These are phyloP conservation scores for Kokia cookei DNA, from an alignment of 441 rosid species.

Conservation along the genomic window DNA sequence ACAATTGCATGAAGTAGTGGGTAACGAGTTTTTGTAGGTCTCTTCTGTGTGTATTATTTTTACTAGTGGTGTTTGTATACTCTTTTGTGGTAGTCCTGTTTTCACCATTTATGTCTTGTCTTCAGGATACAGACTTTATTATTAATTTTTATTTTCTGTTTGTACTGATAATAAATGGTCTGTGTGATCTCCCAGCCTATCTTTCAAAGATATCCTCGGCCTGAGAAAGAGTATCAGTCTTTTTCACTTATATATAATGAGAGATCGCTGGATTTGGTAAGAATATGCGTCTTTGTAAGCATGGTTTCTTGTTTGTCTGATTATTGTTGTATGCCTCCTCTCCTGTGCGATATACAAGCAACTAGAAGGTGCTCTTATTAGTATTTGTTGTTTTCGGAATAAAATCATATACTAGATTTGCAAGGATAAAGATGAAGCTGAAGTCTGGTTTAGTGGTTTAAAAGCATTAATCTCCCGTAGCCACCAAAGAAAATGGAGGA, in stretches of 20 bases:
- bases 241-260: slow-evolving; percentile 87
- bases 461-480: slow-evolving; percentile 81
- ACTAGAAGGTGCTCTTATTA: slow-evolving; percentile 8
- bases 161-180: slow-evolving; percentile 15
- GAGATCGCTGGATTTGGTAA: slow-evolving; percentile 90
- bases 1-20: neutral
- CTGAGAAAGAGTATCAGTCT: slow-evolving; percentile 98
- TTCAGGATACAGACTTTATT: neutral
- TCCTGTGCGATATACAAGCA: slow-evolving; percentile 4
- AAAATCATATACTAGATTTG: slow-evolving; percentile 49
- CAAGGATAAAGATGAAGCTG: slow-evolving; percentile 98
- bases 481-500: slow-evolving; percentile 71
- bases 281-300: slow-evolving; percentile 8
- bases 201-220: slow-evolving; percentile 94
- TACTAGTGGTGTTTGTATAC: neutral
- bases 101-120: neutral
- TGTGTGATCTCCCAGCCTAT: slow-evolving; percentile 59
- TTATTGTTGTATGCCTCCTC: slow-evolving; percentile 9
- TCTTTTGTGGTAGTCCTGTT: neutral
- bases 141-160: neutral
- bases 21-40: neutral
- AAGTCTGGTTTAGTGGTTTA: slow-evolving; percentile 97
- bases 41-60: neutral
- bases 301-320: slow-evolving; percentile 7
- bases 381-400: slow-evolving; percentile 6